Evolutionary conservation across 2,329 filamentous ascomycete genomes (phyloP).

Genomic region (Corniculantispora saksenae): DNA sequence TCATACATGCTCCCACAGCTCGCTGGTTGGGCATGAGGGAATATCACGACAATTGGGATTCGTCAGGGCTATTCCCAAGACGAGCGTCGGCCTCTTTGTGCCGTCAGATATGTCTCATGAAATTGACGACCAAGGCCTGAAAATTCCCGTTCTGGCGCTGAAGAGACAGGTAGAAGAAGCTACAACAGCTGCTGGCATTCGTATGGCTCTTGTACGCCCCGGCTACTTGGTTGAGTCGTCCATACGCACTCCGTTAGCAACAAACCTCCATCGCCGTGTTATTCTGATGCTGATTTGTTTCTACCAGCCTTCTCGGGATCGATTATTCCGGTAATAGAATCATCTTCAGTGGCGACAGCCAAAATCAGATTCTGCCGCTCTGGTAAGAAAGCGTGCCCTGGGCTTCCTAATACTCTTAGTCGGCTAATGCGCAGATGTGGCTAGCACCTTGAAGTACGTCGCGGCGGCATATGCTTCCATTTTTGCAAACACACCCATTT

Average conservation of each 20-base stretch:
- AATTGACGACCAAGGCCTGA: neutral
- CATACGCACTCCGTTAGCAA: neutral
- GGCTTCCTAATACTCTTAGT: neutral
- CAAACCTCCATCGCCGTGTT: no score
- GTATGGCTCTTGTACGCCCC: neutral
- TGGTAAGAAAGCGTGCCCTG: neutral
- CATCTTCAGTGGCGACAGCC: slow-evolving; percentile 4
- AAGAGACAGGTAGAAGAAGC: neutral
- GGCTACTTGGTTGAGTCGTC: neutral
- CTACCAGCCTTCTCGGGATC: neutral
- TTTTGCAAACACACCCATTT: neutral
- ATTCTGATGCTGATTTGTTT: neutral
- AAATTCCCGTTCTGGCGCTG: neutral
- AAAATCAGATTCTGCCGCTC: neutral
- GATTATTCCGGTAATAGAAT: neutral
- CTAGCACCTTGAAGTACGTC: neutral
- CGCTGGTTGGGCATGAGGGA: neutral
- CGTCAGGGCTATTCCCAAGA: neutral
- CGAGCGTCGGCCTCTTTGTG: neutral
- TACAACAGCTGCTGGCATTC: neutral
- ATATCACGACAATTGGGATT: neutral
- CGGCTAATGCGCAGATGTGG: neutral
- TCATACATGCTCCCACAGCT: neutral
- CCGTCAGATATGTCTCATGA: slow-evolving; percentile 5
- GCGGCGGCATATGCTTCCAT: neutral